A percentile compares a stretch with the other conserved stretches of the same genome.
phyloP scores from a whole-genome alignment of 2,329 filamentous ascomycete genomes.

The Epichloe elymi region DNA sequence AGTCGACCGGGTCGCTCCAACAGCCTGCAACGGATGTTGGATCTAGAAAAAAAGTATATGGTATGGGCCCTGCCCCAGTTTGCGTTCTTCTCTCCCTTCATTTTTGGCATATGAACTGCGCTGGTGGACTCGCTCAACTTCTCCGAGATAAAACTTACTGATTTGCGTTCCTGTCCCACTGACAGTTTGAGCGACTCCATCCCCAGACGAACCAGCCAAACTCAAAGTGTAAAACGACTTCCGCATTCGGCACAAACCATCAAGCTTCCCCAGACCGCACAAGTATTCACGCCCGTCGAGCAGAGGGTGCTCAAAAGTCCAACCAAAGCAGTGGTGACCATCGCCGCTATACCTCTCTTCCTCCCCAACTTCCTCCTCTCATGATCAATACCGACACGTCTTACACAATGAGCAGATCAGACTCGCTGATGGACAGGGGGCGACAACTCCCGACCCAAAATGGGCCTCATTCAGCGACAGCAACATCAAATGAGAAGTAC shows the following conservation, averaged over 20 bases:
- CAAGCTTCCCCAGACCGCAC: conserved; percentile 3
- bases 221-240: background rate
- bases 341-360: conserved; percentile 4
- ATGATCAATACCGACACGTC: conserved; percentile 7
- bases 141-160: background rate
- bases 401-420: conserved; percentile 2
- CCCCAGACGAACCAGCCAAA: conserved; percentile 2
- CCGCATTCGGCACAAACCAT: background rate
- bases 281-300: conserved; percentile 7
- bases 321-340: background rate
- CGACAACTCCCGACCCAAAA: conserved; percentile 4
- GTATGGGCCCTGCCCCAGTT: conserved; percentile 25
- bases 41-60: conserved; percentile 45
- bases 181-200: conserved; percentile 11
- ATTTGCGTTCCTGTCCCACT: background rate
- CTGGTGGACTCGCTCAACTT: background rate
- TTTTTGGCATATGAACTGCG: background rate
- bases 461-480: conserved; percentile 4
- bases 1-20: conserved; percentile 21
- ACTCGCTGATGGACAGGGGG: conserved; percentile 4
- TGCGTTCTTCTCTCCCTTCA: background rate
- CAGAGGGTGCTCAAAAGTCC: conserved; percentile 4
- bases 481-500: conserved; percentile 10
- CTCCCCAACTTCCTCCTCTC: conserved; percentile 6
- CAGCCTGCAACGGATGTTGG: conserved; percentile 45